phyloP scores from a whole-genome alignment of 2,329 filamentous ascomycete species.

The Conoideocrella luteorostrata region DNA sequence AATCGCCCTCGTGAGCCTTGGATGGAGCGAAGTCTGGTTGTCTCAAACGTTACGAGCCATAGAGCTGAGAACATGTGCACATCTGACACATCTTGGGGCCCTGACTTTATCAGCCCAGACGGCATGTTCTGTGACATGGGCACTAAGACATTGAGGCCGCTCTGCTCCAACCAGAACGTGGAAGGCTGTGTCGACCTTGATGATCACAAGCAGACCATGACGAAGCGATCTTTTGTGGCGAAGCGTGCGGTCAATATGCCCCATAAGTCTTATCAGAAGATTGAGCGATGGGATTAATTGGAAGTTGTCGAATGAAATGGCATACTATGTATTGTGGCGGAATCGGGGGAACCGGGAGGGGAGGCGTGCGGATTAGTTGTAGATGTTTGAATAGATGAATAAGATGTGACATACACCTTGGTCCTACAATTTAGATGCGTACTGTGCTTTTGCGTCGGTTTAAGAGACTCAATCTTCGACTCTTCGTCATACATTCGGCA shows the following conservation, averaged over 20 bases:
- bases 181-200: slow-evolving; percentile 7
- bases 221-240: slow-evolving; percentile 1
- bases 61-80: slow-evolving; percentile 7
- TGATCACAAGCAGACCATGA: background rate
- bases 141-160: slow-evolving; percentile 6
- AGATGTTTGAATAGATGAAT: too few relatives aligned
- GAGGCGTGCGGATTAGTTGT: too few relatives aligned
- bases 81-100: slow-evolving; percentile 7
- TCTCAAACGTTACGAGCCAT: slow-evolving; percentile 7
- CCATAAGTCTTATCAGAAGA: background rate
- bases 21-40: slow-evolving; percentile 7
- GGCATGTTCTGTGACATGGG: slow-evolving; percentile 9
- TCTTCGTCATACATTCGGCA: too few relatives aligned
- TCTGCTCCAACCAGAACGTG: slow-evolving; percentile 6
- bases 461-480: too few relatives aligned
- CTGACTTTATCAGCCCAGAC: slow-evolving; percentile 7
- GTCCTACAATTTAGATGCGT: too few relatives aligned
- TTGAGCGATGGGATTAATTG: background rate
- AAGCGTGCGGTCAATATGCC: background rate
- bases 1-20: background rate
- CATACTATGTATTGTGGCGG: too few relatives aligned
- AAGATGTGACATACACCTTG: too few relatives aligned
- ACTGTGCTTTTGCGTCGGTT: too few relatives aligned
- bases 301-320: too few relatives aligned
- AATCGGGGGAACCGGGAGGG: too few relatives aligned